These are phyloP conservation scores for Carex myosuroides DNA, from an alignment of 176 grass and related monocot genomes.

Conservation along the genomic window DNA sequence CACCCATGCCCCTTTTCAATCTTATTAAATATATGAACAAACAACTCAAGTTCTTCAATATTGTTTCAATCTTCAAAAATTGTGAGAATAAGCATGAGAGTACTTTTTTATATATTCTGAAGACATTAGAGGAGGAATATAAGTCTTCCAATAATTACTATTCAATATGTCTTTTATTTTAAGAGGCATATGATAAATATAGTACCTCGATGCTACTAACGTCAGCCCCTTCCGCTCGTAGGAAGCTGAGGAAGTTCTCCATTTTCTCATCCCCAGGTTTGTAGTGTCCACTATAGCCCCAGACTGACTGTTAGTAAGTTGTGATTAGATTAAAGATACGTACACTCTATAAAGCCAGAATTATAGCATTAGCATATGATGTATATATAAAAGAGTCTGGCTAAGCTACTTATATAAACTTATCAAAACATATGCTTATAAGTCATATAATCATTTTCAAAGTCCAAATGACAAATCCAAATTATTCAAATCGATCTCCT, in stretches of 20 bases:
- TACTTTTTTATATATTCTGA: background rate
- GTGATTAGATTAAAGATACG: constrained; percentile 7
- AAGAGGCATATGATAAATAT: background rate
- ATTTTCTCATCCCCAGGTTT: constrained; percentile 64
- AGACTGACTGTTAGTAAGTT: constrained; percentile 43
- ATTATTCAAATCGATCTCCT: too few relatives aligned
- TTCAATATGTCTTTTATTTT: background rate
- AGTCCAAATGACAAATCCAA: too few relatives aligned
- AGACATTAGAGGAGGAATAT: background rate
- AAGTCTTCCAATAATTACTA: background rate
- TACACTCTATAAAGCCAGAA: background rate
- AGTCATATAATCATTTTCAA: too few relatives aligned
- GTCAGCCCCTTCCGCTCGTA: constrained; percentile 64
- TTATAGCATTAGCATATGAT: background rate
- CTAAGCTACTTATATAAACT: too few relatives aligned
- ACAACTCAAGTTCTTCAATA: constrained; percentile 15
- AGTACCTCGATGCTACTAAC: constrained; percentile 51
- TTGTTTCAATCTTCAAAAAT: background rate
- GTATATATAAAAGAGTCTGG: background rate
- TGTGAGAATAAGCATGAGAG: background rate
- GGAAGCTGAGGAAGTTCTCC: constrained; percentile 47
- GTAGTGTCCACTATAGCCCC: constrained; percentile 92
- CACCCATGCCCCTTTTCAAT: background rate
- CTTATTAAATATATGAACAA: constrained; percentile 18
- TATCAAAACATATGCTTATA: too few relatives aligned